Conservation (phyloP, 129 eudicot genomes). For the Artemisia tridentata region DNA sequence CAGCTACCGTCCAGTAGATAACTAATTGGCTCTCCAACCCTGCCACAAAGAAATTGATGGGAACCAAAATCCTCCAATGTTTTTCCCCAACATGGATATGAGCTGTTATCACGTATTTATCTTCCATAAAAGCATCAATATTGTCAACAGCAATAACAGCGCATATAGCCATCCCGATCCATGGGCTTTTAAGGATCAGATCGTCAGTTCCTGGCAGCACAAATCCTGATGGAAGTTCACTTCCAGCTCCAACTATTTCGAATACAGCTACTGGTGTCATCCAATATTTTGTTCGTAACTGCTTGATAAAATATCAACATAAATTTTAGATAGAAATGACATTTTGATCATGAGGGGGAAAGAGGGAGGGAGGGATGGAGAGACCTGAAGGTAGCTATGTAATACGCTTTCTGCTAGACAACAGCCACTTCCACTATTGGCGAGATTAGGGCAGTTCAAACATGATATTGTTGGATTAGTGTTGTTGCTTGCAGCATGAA, state of each 20-base stretch:
- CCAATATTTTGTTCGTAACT: constrained; percentile 17
- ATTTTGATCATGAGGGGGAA: neutral
- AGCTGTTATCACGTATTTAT: constrained; percentile 2
- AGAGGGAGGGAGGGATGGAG: neutral
- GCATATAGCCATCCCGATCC: constrained; percentile 25
- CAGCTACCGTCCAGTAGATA: constrained; percentile 6
- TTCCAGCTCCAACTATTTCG: constrained; percentile 25
- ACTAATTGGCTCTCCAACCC: constrained; percentile 19
- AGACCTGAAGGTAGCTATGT: constrained; percentile 18
- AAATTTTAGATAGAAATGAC: neutral
- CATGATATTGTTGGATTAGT: constrained; percentile 24
- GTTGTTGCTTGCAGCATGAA: constrained; percentile 8
- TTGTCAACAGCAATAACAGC: neutral
- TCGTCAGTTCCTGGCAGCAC: neutral
- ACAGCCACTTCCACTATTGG: neutral
- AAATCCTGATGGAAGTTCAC: constrained; percentile 1
- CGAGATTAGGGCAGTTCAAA: constrained; percentile 24
- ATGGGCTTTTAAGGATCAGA: constrained; percentile 14
- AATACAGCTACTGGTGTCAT: constrained; percentile 18
- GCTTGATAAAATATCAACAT: neutral
- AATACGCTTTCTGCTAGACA: neutral
- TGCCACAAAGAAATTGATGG: neutral
- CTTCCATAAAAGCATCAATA: constrained; percentile 13
- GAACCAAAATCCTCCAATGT: neutral
- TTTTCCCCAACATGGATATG: constrained; percentile 8